Evolutionary conservation across 1,139 yeast genomes (phyloP).

Genomic region (Kurtzmaniella natalensis): DNA sequence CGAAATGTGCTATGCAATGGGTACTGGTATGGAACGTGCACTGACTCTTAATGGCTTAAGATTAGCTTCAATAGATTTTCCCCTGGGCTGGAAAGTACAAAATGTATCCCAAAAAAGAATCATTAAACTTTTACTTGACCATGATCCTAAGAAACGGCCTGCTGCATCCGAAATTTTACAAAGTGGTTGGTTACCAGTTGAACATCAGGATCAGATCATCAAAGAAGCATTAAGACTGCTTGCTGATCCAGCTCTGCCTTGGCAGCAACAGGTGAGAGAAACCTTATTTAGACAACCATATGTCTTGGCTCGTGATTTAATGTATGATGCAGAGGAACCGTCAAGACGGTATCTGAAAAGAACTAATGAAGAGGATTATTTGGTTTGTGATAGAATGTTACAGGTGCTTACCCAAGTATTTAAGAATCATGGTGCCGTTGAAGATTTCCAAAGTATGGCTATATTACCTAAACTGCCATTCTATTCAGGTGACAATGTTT

Average conservation of each 20-base stretch:
- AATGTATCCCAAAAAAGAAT: constrained; percentile 39
- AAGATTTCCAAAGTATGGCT: constrained; percentile 55
- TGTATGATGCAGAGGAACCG: constrained; percentile 51
- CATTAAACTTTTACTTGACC: constrained; percentile 63
- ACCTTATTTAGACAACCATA: constrained; percentile 81
- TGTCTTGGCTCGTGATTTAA: constrained; percentile 72
- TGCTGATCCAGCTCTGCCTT: constrained; percentile 87
- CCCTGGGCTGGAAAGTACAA: constrained; percentile 55
- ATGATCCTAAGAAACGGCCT: constrained; percentile 74
- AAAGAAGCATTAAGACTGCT: constrained; percentile 82
- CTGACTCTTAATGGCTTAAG: constrained; percentile 63
- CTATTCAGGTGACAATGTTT: constrained; percentile 61
- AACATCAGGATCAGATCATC: constrained; percentile 84
- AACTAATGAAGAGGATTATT: constrained; percentile 25
- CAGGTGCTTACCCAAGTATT: constrained; percentile 59
- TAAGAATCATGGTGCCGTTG: constrained; percentile 81
- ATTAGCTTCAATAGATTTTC: constrained; percentile 56
- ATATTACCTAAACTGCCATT: constrained; percentile 80
- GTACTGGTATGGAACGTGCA: constrained; percentile 92
- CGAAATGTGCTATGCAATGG: constrained; percentile 83
- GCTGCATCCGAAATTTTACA: constrained; percentile 69
- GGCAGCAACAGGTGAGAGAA: constrained; percentile 90
- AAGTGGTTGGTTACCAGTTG: constrained; percentile 82
- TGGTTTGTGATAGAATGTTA: constrained; percentile 48
- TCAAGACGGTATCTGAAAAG: constrained; percentile 1